Evolutionary conservation across 23 red algal genomes (phyloP), one percentile per base, ranked within the genome.

Genomic region (Gracilaria domingensis): DNA sequence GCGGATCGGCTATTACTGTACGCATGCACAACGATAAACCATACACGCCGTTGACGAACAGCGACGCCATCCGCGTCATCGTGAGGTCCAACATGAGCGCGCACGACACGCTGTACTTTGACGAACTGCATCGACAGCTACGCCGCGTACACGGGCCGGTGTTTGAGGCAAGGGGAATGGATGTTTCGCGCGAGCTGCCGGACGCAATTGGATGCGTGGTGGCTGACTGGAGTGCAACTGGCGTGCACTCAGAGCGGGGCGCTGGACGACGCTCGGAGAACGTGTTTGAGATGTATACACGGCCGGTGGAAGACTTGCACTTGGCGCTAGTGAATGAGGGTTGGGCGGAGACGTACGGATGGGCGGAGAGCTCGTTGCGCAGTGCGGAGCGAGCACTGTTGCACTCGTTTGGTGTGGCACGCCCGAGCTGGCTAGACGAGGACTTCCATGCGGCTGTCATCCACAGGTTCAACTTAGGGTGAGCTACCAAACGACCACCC

Each of bases 281-380:
- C 30, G 45, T 66, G 42, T 79, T 77, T 53, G 40, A 79, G 58
- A 37, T 78, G 70, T 93, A 76, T 51, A 66, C 80, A 2, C 56
- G 29, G 0, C 90, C 90, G 28, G 90, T 93, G 29, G 5, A 53
- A 11, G 90, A 85, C 0, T 57, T 93, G 80, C 47, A 75, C 29
- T 21, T 85, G 6, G 61, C 80, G 24, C 65, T 93, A 5, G 80
- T 93, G 12, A 93, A 93, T 50, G 90, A 93, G 66, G 90, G 66
- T n/a, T 85, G 90, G 90, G 60, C 56, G 11, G 58, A 83, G 2
- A 59, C 60, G 33, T 75, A 77, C 30, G 88, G 88, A 21, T 92
- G 88, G 88, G 88, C 88, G 0, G 88, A 92, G 35, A 59, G 79
- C 44, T 56, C 66, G n/a, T 49, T 92, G 57, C 20, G 59, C 6